Evolutionary conservation across 768 basidiomycete genomes (phyloP).

Genomic region (Filobasidium wieringae): DNA sequence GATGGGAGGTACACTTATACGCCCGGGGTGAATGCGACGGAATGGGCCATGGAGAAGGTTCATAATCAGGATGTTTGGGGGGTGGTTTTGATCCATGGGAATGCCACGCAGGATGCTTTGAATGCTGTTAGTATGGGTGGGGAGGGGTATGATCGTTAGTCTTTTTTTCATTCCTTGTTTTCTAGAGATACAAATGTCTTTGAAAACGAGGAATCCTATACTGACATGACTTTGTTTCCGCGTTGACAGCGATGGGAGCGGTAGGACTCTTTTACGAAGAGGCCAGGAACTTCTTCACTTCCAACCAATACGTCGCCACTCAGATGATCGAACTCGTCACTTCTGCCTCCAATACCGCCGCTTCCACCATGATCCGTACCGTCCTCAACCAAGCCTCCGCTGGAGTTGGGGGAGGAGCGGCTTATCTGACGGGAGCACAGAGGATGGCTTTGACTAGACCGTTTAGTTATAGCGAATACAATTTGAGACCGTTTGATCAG

Average conservation of each 20-base stretch:
- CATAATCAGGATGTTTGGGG: constrained; percentile 31
- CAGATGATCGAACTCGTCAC: constrained; percentile 19
- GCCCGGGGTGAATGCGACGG: constrained; percentile 26
- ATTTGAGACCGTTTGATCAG: constrained; percentile 33
- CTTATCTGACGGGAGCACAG: constrained; percentile 13
- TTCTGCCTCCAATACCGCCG: constrained; percentile 17
- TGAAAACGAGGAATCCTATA: too few relatives aligned
- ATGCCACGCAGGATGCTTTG: constrained; percentile 33
- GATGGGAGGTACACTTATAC: constrained; percentile 4
- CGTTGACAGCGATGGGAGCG: constrained; percentile 20
- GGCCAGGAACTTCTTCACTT: constrained; percentile 29
- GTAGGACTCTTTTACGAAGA: constrained; percentile 32
- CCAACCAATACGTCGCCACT: constrained; percentile 29
- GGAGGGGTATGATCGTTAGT: constrained; percentile 27
- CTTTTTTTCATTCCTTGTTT: background rate
- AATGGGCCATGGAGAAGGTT: constrained; percentile 24
- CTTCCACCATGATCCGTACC: constrained; percentile 15
- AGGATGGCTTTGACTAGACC: constrained; percentile 17
- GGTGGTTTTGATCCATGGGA: constrained; percentile 29
- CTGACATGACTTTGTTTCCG: too few relatives aligned
- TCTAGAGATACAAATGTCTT: background rate
- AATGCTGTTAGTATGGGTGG: constrained; percentile 19
- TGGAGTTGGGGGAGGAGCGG: background rate
- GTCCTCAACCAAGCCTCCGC: constrained; percentile 17
- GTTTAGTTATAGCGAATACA: constrained; percentile 28